Conservation (phyloP, 139 green algal genomes). For the Picocystis salinarum region DNA sequence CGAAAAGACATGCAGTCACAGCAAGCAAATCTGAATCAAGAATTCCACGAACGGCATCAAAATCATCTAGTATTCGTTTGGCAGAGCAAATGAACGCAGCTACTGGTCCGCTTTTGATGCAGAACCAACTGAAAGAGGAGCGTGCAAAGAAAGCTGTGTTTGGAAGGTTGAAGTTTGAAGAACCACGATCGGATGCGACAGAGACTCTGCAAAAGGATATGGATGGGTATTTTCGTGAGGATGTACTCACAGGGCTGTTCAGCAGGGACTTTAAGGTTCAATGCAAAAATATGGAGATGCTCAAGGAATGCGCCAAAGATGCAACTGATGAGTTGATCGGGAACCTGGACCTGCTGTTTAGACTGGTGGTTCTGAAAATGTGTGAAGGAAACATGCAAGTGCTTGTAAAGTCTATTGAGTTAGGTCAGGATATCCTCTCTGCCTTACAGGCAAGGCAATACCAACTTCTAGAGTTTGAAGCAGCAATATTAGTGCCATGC, state of each 20-base stretch:
- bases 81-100: too few relatives aligned
- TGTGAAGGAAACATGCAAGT: conserved; percentile 59
- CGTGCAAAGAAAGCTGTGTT: too few relatives aligned
- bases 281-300: neutral
- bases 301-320: neutral
- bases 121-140: too few relatives aligned
- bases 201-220: too few relatives aligned
- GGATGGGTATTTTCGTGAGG: too few relatives aligned
- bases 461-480: conserved; percentile 65
- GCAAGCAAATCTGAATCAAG: too few relatives aligned
- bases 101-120: too few relatives aligned
- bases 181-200: too few relatives aligned
- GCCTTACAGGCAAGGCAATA: conserved; percentile 13
- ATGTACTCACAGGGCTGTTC: conserved; percentile 17
- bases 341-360: conserved; percentile 60
- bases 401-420: conserved; percentile 29
- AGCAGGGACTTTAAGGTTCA: conserved; percentile 20
- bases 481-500: conserved; percentile 58
- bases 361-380: conserved; percentile 58
- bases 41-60: too few relatives aligned
- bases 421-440: conserved; percentile 9
- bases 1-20: too few relatives aligned
- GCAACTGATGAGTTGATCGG: conserved; percentile 7
- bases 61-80: too few relatives aligned
- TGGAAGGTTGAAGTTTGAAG: too few relatives aligned